These are phyloP conservation scores for Termitomyces sp. DNA, from an alignment of 768 basidiomycete genomes.

Conservation along the genomic window DNA sequence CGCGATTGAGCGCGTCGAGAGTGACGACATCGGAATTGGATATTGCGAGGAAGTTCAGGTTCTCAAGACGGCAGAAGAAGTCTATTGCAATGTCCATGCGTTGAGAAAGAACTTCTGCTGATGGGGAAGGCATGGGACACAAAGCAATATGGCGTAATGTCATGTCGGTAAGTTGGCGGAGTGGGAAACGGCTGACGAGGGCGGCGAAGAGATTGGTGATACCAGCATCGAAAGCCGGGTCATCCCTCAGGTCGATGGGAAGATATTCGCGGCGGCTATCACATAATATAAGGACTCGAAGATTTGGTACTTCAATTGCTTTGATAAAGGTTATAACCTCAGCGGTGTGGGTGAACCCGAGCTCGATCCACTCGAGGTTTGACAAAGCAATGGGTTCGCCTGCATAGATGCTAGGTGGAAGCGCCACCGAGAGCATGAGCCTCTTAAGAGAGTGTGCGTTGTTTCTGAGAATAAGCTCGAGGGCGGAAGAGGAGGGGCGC, in stretches of 20 bases:
- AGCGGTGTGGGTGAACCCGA: background rate
- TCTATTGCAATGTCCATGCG: background rate
- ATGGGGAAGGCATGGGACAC: background rate
- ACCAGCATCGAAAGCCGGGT: background rate
- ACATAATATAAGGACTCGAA: background rate
- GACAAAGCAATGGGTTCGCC: background rate
- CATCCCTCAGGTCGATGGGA: background rate
- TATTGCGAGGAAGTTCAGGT: background rate
- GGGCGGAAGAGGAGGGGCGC: background rate
- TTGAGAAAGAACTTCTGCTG: background rate
- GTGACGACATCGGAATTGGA: slow-evolving; percentile 2
- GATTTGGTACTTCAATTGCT: background rate
- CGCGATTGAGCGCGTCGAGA: background rate
- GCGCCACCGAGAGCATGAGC: background rate
- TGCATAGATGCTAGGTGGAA: background rate
- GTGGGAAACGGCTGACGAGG: background rate
- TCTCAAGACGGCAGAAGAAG: slow-evolving; percentile 3
- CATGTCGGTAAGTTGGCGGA: background rate
- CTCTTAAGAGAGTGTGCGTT: slow-evolving; percentile 5
- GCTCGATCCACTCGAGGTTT: background rate
- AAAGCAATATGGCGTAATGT: background rate
- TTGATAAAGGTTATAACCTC: background rate
- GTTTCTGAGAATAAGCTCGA: background rate
- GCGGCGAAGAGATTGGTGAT: background rate
- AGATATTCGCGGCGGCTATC: background rate